Conservation (phyloP, 306 rosid genomes). For the Calophaca sinica region DNA sequence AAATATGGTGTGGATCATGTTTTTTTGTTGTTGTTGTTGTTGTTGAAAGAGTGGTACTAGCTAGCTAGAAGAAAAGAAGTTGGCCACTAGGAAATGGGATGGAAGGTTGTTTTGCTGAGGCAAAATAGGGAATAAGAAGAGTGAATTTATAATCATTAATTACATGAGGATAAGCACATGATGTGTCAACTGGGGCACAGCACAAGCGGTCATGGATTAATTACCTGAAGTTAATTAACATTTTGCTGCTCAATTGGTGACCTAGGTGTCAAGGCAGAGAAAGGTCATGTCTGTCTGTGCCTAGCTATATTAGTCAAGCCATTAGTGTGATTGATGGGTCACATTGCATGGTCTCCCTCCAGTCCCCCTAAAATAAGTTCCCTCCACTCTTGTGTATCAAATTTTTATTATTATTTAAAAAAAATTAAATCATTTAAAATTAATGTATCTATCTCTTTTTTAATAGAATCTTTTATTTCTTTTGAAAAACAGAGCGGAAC, state of each 20-base stretch:
- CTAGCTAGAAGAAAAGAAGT: not conserved
- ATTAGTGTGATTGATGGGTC: not conserved
- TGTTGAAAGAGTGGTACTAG: not conserved
- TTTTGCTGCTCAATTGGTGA: slow-evolving; percentile 1
- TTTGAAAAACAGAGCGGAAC: too few species aligned
- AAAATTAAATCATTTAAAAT: too few species aligned
- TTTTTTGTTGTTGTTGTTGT: not conserved
- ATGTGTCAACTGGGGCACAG: not conserved
- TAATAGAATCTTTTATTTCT: too few species aligned
- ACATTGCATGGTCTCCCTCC: too few species aligned
- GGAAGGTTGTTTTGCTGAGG: slow-evolving; percentile 6
- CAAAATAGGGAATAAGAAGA: slow-evolving; percentile 3
- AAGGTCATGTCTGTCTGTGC: not conserved
- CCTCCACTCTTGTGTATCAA: too few species aligned
- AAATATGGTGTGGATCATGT: slow-evolving; percentile 46
- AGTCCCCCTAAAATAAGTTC: too few species aligned
- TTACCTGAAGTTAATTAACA: not conserved
- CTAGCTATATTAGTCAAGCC: too few species aligned
- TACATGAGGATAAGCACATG: slow-evolving; percentile 1
- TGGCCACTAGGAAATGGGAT: not conserved
- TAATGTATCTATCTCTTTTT: too few species aligned
- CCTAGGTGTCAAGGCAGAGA: not conserved
- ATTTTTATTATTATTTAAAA: too few species aligned
- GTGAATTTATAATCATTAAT: slow-evolving; percentile 30
- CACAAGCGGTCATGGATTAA: not conserved